phyloP scores from a whole-genome alignment of 441 rosid genomes.

The Adansonia madagascariensis region DNA sequence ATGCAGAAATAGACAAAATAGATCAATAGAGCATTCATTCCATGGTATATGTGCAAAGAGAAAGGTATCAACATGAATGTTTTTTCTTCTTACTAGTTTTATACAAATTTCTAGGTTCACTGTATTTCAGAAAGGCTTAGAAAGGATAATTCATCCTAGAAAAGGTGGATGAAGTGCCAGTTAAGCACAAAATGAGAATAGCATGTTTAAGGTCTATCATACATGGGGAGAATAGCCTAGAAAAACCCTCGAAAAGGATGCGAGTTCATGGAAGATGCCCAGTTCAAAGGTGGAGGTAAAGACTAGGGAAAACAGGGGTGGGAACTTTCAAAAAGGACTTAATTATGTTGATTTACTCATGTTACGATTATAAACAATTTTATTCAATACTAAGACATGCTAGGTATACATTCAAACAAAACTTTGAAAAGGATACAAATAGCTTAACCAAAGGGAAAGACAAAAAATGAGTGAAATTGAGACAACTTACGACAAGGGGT shows the following conservation, averaged over 20 bases:
- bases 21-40: background rate
- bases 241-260: background rate
- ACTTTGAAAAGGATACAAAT: background rate
- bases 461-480: conserved; percentile 23
- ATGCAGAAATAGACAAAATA: background rate
- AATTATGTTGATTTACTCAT: background rate
- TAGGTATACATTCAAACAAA: background rate
- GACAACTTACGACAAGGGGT: conserved; percentile 87
- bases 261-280: background rate
- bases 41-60: background rate
- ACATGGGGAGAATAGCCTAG: background rate
- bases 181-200: conserved; percentile 15
- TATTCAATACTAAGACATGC: conserved; percentile 3
- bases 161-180: background rate
- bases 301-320: background rate
- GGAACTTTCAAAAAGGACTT: background rate
- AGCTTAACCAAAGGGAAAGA: conserved; percentile 11
- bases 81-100: background rate
- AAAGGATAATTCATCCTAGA: background rate
- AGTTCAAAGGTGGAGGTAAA: background rate
- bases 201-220: background rate
- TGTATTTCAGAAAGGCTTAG: background rate
- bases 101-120: background rate
- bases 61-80: background rate
- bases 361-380: background rate